Conservation (phyloP, 176 grass and related monocot species). For the Hsuehochloa calcarea region DNA sequence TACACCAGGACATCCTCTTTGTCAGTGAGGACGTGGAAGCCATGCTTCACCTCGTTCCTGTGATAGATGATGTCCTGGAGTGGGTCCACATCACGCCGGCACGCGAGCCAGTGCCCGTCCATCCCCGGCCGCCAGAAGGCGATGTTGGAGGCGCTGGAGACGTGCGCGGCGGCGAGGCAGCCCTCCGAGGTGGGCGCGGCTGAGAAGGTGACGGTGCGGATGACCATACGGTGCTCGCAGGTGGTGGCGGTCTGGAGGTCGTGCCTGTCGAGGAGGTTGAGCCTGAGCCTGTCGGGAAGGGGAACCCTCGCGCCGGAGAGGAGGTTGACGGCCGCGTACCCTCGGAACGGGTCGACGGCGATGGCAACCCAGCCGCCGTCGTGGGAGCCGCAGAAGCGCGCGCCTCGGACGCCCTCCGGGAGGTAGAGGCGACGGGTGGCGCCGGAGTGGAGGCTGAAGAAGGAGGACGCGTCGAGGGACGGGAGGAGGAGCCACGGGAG, state of each 20-base stretch:
- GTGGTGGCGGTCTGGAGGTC: neutral
- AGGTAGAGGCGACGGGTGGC: neutral
- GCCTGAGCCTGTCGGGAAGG: conserved; percentile 7
- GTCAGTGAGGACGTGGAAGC: conserved; percentile 23
- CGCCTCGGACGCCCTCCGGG: neutral
- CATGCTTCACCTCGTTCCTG: neutral
- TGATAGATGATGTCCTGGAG: conserved; percentile 26
- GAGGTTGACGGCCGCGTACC: neutral
- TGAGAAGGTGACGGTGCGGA: conserved; percentile 23
- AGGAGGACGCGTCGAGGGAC: neutral
- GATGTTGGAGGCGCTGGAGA: conserved; percentile 9
- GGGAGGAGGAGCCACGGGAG: conserved; percentile 23
- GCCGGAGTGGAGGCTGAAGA: neutral
- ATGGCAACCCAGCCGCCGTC: conserved; percentile 20
- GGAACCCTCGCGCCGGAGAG: neutral
- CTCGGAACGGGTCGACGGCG: neutral
- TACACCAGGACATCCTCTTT: conserved; percentile 19
- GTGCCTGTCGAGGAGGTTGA: too few species aligned
- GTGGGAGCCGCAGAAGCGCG: conserved; percentile 11
- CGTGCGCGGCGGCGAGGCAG: conserved; percentile 9
- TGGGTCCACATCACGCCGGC: neutral
- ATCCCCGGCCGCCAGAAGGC: conserved; percentile 23
- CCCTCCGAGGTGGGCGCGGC: neutral
- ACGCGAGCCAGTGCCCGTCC: conserved; percentile 1
- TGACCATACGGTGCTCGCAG: conserved; percentile 1